Base-by-base conservation (phyloP, 2,329 filamentous ascomycete species). In the Neonectria magnoliae region DNA sequence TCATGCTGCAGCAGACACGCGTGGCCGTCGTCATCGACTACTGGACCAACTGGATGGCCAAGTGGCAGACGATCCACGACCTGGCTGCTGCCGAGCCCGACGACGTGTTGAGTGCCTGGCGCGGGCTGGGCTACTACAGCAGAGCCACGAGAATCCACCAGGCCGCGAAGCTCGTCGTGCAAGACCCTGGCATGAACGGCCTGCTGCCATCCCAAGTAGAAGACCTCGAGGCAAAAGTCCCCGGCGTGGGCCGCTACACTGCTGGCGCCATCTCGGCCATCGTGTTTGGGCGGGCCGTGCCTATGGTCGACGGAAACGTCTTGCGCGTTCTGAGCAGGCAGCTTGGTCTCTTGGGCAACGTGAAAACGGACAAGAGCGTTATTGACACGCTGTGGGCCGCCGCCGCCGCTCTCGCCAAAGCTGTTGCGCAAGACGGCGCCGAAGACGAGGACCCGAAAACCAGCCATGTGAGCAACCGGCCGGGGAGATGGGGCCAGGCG, bases 1-100 rank as follows among this genome's bases (percentile, higher is more conserved):
- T 90, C 69, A 90, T 90, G 88, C 81, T 90, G 11, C 88, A 90
- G 75, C 88, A 90, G 76, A 90, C 88, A 2, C 85, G 88, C 29
- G 88, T 90, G 4, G 82, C 85, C 2, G 85, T 84, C 7, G 88
- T 90, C 1, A 85, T 89, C 20, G 86, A 85, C 53, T 90, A 90
- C 74, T 90, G 88, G 85, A 87, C 84, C 31, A 81, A 80, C 1
- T 90, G 88, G 88, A 88, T 88, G 80, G 80, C 75, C 1, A 82
- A 83, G 60, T 90, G 88, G 87, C 87, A 87, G 1, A 87, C 86
- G 0, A 83, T 90, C 3, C 80, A 82, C 1, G 83, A 85, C 22
- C 81, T 90, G 7, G 87, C 88, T 0, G 76, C 76, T 0, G 88
- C 88, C 1, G 70, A 77, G 1, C 73, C 83, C 6, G 86, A 88